A percentile compares a stretch with the other conserved stretches of the same genome.
These are phyloP conservation scores for Termitomyces sp. DNA, from an alignment of 1,284 basidiomycete species.

Conservation along the genomic window DNA sequence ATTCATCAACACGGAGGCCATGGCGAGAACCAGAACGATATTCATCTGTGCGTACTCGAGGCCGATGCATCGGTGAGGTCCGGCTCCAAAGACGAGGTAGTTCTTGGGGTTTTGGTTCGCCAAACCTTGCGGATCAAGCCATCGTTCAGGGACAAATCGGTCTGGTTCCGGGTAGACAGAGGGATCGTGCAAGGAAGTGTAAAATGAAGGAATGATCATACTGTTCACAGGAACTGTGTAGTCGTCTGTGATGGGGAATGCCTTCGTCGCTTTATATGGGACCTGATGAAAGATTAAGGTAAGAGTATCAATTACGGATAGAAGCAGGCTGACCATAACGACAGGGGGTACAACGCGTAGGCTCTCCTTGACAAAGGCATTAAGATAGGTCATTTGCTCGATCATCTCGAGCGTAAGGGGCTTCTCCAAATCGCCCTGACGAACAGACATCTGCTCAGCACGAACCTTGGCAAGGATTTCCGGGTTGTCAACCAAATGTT, in stretches of 20 bases:
- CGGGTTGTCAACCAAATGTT: conserved; percentile 91
- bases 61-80: conserved; percentile 93
- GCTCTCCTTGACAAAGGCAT: conserved; percentile 90
- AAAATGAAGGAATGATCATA: conserved; percentile 98
- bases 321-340: conserved; percentile 65
- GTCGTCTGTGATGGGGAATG: conserved; percentile 86
- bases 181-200: conserved; percentile 89
- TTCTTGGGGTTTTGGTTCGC: conserved; percentile 90
- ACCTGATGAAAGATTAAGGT: conserved; percentile 48
- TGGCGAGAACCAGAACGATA: conserved; percentile 81
- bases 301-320: neutral
- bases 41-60: conserved; percentile 93
- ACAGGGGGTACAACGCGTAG: conserved; percentile 89
- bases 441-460: conserved; percentile 85
- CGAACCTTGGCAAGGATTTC: conserved; percentile 86
- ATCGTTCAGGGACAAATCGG: conserved; percentile 83
- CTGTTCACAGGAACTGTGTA: conserved; percentile 90
- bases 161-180: conserved; percentile 87
- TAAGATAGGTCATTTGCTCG: conserved; percentile 91
- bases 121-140: conserved; percentile 78
- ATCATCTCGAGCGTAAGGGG: conserved; percentile 87
- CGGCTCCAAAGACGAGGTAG: conserved; percentile 93
- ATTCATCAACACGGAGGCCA: conserved; percentile 79
- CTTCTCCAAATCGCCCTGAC: conserved; percentile 74
- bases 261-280: conserved; percentile 86